Percentiles rank a stretch among this genome's conserved stretches.
Conservation (phyloP, 345 rosid species). For the Mercurialis annua region DNA sequence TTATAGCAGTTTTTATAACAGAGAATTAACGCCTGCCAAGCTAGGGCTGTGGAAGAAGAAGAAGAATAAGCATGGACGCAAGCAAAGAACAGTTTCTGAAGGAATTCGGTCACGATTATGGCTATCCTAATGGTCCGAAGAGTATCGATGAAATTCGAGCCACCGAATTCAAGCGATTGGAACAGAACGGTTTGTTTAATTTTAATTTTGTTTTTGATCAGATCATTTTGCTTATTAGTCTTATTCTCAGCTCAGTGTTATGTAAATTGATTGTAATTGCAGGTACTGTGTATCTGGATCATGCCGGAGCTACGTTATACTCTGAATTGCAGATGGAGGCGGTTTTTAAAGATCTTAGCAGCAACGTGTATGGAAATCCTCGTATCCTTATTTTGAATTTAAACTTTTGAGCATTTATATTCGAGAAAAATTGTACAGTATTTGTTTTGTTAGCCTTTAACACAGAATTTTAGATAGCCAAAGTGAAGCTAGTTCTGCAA, state of each 20-base stretch:
- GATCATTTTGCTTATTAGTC: neutral
- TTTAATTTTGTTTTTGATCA: neutral
- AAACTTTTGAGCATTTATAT: too few relatives aligned
- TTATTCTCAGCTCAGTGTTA: neutral
- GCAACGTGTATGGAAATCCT: constrained; percentile 83
- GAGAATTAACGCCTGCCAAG: too few relatives aligned
- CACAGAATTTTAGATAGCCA: constrained; percentile 66
- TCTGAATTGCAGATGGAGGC: constrained; percentile 93
- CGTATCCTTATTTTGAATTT: constrained; percentile 70
- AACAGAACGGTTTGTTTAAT: constrained; percentile 35
- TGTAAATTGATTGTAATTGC: constrained; percentile 13
- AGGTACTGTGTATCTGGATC: constrained; percentile 88
- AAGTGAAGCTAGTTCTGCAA: constrained; percentile 65
- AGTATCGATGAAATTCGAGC: constrained; percentile 69
- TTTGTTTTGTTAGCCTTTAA: constrained; percentile 33
- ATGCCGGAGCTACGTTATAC: constrained; percentile 94
- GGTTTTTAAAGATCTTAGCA: constrained; percentile 54
- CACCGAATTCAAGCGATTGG: constrained; percentile 75
- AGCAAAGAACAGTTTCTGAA: constrained; percentile 57
- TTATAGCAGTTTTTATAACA: neutral
- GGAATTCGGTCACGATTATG: constrained; percentile 69
- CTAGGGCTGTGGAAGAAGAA: neutral
- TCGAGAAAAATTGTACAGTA: too few relatives aligned
- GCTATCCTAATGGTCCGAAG: constrained; percentile 76
- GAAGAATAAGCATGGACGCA: constrained; percentile 14